Percentiles rank a stretch among this genome's conserved stretches.
Evolutionary conservation across 169 alveolate species (phyloP).

Genomic region (Plasmodium blacklocki): DNA sequence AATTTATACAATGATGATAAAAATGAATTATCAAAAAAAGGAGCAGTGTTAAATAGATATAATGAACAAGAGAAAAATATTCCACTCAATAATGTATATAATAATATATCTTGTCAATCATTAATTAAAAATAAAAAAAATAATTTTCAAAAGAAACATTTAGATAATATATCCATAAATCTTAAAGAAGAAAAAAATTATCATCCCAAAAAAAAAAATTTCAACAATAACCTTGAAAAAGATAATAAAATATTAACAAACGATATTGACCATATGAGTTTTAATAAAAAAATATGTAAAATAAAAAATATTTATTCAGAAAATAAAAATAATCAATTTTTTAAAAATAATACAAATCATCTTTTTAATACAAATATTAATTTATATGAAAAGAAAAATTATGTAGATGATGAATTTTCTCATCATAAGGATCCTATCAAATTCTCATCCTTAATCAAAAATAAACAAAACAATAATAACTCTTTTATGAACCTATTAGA

Average conservation of each 20-base stretch:
- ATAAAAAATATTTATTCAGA: conserved; percentile 44
- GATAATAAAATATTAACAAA: background rate
- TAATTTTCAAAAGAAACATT: too few relatives aligned
- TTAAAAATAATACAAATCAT: conserved; percentile 5
- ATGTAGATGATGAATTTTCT: background rate
- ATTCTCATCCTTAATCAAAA: conserved; percentile 20
- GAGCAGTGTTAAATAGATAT: too few relatives aligned
- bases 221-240: background rate
- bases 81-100: too few relatives aligned
- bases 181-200: conserved; percentile 26
- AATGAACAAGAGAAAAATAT: too few relatives aligned
- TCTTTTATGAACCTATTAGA: conserved; percentile 9
- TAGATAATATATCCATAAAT: background rate
- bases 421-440: conserved; percentile 19
- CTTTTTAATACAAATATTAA: background rate
- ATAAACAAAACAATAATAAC: background rate
- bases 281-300: conserved; percentile 29
- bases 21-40: too few relatives aligned
- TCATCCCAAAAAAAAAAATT: conserved; percentile 17
- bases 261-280: background rate
- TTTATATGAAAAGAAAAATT: conserved; percentile 3
- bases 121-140: too few relatives aligned
- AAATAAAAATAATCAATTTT: conserved; percentile 9
- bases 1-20: too few relatives aligned
- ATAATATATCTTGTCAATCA: too few relatives aligned